A percentile compares a stretch with the other conserved stretches of the same genome.
Evolutionary conservation across 345 rosid genomes (phyloP).

Genomic region (rapeseed (Brassica napus)): DNA sequence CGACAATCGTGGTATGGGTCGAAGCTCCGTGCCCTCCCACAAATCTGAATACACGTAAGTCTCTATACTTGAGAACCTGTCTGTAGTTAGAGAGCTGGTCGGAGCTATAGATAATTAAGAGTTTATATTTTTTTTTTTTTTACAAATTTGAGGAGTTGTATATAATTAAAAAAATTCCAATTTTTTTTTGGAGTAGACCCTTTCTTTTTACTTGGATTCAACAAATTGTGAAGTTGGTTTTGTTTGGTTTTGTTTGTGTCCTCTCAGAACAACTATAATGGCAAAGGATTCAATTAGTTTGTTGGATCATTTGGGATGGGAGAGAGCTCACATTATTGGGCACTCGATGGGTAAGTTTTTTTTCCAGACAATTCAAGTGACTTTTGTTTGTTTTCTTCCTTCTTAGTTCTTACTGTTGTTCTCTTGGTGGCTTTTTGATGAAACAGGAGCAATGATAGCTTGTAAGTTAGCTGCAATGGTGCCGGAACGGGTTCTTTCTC

Average conservation of each 20-base stretch:
- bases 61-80: not conserved
- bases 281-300: constrained; percentile 84
- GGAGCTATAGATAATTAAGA: too few relatives aligned
- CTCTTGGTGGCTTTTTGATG: not conserved
- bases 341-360: constrained; percentile 85
- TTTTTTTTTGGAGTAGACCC: too few relatives aligned
- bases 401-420: not conserved
- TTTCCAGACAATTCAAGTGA: not conserved
- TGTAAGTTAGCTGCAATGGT: constrained; percentile 89
- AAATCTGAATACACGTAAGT: constrained; percentile 79
- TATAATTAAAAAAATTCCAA: too few relatives aligned
- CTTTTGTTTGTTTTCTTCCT: not conserved
- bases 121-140: too few relatives aligned
- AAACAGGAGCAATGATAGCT: constrained; percentile 93
- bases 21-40: constrained; percentile 73
- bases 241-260: not conserved
- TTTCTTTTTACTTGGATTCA: not conserved
- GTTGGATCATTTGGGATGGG: constrained; percentile 93
- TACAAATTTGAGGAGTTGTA: too few relatives aligned
- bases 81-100: too few relatives aligned
- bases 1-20: constrained; percentile 98
- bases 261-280: constrained; percentile 79
- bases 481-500: constrained; percentile 75
- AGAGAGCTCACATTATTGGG: constrained; percentile 77
- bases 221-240: not conserved